phyloP scores from a whole-genome alignment of 352 stramenopile species.

The Chrysophaeum taylorii region DNA sequence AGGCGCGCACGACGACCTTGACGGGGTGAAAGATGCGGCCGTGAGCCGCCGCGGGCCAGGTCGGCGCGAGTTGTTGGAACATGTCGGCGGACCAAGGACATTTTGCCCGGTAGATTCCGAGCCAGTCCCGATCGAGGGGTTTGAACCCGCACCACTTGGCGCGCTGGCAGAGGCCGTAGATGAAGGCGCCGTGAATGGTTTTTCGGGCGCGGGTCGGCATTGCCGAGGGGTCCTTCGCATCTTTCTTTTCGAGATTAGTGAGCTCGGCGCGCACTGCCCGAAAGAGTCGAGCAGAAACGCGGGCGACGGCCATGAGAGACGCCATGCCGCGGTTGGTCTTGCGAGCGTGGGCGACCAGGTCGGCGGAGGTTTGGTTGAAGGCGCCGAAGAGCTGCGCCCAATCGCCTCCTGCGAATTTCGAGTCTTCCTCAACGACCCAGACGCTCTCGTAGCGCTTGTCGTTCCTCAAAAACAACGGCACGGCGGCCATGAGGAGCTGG shows the following conservation, averaged over 20 bases:
- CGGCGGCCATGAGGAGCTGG: constrained; percentile 1
- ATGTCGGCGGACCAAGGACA: background rate
- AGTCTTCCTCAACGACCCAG: constrained; percentile 9
- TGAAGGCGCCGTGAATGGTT: constrained; percentile 7
- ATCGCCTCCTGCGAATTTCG: background rate
- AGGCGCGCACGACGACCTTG: background rate
- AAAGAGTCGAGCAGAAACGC: background rate
- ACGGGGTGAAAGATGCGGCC: background rate
- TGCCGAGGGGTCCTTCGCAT: background rate
- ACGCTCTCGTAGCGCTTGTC: background rate
- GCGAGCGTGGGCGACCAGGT: background rate
- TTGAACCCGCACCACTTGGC: background rate
- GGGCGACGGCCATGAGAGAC: background rate
- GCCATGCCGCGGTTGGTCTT: background rate
- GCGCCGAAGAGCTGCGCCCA: background rate
- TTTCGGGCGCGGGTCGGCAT: background rate
- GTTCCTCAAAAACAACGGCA: background rate
- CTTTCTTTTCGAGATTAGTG: too few species aligned
- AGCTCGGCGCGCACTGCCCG: background rate
- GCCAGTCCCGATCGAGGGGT: background rate
- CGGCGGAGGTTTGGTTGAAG: background rate
- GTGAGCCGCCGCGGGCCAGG: background rate
- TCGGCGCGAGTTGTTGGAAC: background rate
- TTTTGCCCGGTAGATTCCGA: background rate
- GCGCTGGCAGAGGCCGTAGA: background rate